A percentile compares a stretch with the other conserved stretches of the same genome.
phyloP scores from a whole-genome alignment of 1,139 yeast species.

The Saccharomyces hybrid region DNA sequence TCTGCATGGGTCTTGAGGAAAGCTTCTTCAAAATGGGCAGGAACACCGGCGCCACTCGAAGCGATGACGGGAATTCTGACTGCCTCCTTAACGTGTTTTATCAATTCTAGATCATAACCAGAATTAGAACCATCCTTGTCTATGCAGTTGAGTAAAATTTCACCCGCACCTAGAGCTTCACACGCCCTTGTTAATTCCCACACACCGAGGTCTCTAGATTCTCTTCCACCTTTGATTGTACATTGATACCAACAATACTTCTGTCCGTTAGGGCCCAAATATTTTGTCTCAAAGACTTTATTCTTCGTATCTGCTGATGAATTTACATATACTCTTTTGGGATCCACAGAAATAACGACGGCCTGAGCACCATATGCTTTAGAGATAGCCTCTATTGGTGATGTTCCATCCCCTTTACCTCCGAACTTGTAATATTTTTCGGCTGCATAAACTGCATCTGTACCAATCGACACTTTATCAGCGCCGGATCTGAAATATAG shows the following conservation, averaged over 20 bases:
- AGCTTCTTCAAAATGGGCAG: constrained; percentile 82
- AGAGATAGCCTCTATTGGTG: constrained; percentile 90
- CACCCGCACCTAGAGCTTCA: constrained; percentile 95
- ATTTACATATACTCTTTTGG: constrained; percentile 70
- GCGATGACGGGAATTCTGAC: constrained; percentile 92
- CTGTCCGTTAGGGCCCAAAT: constrained; percentile 79
- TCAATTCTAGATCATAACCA: constrained; percentile 82
- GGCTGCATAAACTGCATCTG: constrained; percentile 93
- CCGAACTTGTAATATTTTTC: constrained; percentile 63
- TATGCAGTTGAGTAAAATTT: constrained; percentile 81
- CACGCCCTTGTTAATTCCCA: constrained; percentile 81
- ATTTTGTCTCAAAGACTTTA: constrained; percentile 50
- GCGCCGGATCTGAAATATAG: constrained; percentile 93
- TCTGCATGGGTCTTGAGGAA: constrained; percentile 75
- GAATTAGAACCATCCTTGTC: constrained; percentile 94
- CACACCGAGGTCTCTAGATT: constrained; percentile 83
- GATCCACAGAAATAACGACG: constrained; percentile 94
- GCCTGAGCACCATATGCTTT: constrained; percentile 92
- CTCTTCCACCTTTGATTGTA: constrained; percentile 94
- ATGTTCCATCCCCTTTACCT: constrained; percentile 52
- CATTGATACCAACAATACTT: constrained; percentile 88
- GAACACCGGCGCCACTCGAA: constrained; percentile 93
- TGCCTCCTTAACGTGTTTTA: constrained; percentile 64
- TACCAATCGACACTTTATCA: constrained; percentile 92
- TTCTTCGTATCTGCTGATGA: constrained; percentile 56